Conservation (phyloP, 225 moss, liverwort and hornwort species). For the Pseudoscleropodium purum region DNA sequence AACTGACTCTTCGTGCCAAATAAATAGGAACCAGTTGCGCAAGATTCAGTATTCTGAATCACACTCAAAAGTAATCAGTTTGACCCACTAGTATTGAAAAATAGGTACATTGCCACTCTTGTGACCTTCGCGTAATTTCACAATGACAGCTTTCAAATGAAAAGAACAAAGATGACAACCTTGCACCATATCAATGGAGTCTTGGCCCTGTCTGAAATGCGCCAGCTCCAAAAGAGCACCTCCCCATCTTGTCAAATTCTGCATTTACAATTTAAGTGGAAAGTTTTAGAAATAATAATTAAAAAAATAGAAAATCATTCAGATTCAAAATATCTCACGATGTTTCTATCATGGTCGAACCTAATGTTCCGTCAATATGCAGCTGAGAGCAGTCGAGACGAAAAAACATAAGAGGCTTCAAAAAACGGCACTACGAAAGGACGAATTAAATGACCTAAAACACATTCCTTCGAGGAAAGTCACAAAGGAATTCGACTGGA, state of each 20-base stretch:
- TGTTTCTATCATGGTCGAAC: background rate
- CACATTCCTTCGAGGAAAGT: background rate
- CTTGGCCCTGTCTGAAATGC: slow-evolving; percentile 95
- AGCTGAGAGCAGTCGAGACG: background rate
- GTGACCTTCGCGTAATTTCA: background rate
- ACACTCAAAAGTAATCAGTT: background rate
- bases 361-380: background rate
- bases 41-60: background rate
- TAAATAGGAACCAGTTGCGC: background rate
- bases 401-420: background rate
- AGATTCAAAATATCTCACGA: background rate
- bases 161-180: slow-evolving; percentile 17
- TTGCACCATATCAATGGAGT: slow-evolving; percentile 98
- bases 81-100: background rate
- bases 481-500: background rate
- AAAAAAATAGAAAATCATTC: background rate
- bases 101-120: background rate
- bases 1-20: background rate
- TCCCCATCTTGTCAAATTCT: slow-evolving; percentile 99
- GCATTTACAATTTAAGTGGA: background rate
- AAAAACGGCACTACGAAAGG: background rate
- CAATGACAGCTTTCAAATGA: background rate
- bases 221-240: slow-evolving; percentile 90
- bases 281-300: background rate
- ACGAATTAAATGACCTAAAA: background rate